Evolutionary conservation across 176 grass and related monocot species (phyloP).

Genomic region (Oryza australiensis): DNA sequence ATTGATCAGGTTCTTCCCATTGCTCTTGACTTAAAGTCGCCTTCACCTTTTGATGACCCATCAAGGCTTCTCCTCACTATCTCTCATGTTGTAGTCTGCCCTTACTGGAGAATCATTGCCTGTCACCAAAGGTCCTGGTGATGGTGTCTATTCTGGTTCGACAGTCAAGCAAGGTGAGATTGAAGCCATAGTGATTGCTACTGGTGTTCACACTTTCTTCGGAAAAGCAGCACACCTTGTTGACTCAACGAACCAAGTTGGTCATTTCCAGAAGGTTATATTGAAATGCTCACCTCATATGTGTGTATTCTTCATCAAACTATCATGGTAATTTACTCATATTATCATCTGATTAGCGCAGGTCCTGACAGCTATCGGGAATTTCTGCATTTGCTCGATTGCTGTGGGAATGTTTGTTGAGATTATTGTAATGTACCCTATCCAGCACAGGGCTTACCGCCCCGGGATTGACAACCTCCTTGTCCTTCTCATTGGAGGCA

Average conservation of each 20-base stretch:
- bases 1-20: slow-evolving; percentile 66
- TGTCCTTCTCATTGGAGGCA: slow-evolving; percentile 82
- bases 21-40: not conserved
- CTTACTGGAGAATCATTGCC: slow-evolving; percentile 75
- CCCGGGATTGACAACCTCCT: slow-evolving; percentile 75
- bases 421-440: slow-evolving; percentile 82
- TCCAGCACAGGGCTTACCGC: slow-evolving; percentile 65
- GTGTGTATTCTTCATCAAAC: not conserved
- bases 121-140: slow-evolving; percentile 65
- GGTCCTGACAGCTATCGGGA: slow-evolving; percentile 75
- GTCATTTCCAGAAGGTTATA: slow-evolving; percentile 80
- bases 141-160: slow-evolving; percentile 82
- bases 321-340: not conserved
- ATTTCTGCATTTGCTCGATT: slow-evolving; percentile 81
- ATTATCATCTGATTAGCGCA: slow-evolving; percentile 18
- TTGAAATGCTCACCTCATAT: not conserved
- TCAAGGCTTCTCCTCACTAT: not conserved
- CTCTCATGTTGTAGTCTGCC: slow-evolving; percentile 50
- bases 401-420: slow-evolving; percentile 69
- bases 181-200: slow-evolving; percentile 73
- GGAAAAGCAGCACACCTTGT: slow-evolving; percentile 86
- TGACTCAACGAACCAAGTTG: slow-evolving; percentile 81
- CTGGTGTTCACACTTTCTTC: slow-evolving; percentile 84
- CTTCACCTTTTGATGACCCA: not conserved
- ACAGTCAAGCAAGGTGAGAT: slow-evolving; percentile 81